Base-by-base conservation (phyloP, 2,329 filamentous ascomycete genomes). In the Scolecobasidium constrictum region DNA sequence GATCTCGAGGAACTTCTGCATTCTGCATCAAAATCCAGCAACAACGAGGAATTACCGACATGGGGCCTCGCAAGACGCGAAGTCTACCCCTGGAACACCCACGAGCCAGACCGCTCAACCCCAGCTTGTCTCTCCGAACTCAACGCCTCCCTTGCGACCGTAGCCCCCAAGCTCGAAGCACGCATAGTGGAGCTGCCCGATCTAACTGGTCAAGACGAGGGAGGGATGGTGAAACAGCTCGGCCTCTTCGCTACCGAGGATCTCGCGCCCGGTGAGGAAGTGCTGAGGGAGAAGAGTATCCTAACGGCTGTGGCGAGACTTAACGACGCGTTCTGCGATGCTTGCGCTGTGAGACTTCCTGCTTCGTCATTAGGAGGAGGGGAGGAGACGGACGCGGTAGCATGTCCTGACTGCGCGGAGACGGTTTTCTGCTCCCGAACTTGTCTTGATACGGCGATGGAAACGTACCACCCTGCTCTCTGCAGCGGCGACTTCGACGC, bases 221-320 rank as follows among this genome's bases (percentile, higher is more conserved):
- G 47, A 12, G 41, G 38, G 6, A 81, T 75, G 4, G 80, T 78
- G 51, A 73, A 75, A 47, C 92, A 98, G 60, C 73, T 98, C 1
- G 92, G 92, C 4, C 73, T 98, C 3, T 96, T 96, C 58, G 90
- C 88, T 5, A 85, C 78, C 52, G 75, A 84, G 49, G 81, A 94
- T 50, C 84, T 96, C 28, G 64, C 68, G 1, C 77, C 86, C 0
- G 84, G 83, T 7, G 83, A 93, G 57, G 69, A 73, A 4, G 78
- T 95, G 2, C 72, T 98, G 21, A 68, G 76, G 38, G 92, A 98
- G 56, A 84, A 82, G 47, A 92, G 87, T 6, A 73, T 94, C 5
- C 67, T 98, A 33, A 94, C 88, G 2, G 88, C 86, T 36, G 92
- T 90, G 52, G 92, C 92, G 57, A 79, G 86, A 21, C 73, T 92